Conservation (phyloP, 139 green algal genomes). For the Chlamydomonas incerta region DNA sequence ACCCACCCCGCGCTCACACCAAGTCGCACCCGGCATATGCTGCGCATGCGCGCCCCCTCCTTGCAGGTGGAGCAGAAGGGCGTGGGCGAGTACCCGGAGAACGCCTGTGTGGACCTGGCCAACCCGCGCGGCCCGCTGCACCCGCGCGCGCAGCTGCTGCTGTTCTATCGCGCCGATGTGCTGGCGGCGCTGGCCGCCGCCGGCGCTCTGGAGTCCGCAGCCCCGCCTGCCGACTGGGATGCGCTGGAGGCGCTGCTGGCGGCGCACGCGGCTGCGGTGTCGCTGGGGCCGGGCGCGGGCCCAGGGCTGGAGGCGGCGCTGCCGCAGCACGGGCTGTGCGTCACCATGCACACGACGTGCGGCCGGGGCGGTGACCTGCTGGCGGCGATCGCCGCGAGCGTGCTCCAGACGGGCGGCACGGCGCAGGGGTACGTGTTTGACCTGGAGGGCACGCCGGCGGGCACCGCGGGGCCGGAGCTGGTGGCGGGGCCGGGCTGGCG, state of each 20-base stretch:
- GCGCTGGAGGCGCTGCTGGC: neutral
- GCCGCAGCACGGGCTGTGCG: constrained; percentile 4
- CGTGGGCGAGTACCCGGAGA: neutral
- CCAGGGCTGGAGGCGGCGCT: neutral
- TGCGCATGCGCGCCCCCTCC: too few relatives aligned
- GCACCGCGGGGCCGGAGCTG: neutral
- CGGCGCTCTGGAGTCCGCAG: neutral
- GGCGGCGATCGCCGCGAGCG: neutral
- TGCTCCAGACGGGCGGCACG: neutral
- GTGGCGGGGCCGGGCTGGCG: neutral
- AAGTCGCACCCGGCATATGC: too few relatives aligned
- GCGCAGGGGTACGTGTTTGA: neutral
- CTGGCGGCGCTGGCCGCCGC: neutral
- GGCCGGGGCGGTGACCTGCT: neutral
- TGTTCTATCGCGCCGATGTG: constrained; percentile 13
- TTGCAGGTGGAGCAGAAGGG: too few relatives aligned
- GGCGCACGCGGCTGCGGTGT: neutral
- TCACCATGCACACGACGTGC: neutral
- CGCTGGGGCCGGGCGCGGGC: neutral
- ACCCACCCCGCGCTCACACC: too few relatives aligned
- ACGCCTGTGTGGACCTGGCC: neutral
- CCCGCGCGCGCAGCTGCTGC: constrained; percentile 30
- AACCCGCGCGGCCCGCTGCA: neutral
- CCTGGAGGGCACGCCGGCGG: neutral
- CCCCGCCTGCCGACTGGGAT: neutral